Evolutionary conservation across 2,329 filamentous ascomycete genomes (phyloP).

Genomic region (Fusarium falciforme): DNA sequence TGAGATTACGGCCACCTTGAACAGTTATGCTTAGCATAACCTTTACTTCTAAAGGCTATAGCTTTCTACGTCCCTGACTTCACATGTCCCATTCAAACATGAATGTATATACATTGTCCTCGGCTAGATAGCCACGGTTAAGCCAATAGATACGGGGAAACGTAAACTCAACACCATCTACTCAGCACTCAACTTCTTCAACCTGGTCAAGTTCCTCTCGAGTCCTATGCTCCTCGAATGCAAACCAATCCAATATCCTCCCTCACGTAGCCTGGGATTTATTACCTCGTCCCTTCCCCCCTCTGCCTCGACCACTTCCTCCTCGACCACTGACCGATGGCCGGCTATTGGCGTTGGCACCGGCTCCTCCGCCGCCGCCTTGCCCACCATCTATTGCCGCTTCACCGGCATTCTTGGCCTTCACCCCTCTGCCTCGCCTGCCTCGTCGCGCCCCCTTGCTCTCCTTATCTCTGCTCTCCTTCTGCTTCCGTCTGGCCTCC

Average conservation of each 20-base stretch:
- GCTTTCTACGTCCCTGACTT: background rate
- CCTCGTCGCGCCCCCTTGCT: conserved; percentile 49
- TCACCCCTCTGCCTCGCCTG: conserved; percentile 48
- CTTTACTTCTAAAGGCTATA: background rate
- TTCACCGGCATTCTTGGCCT: conserved; percentile 39
- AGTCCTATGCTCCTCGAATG: conserved; percentile 36
- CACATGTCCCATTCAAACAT: conserved; percentile 11
- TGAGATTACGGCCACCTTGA: background rate
- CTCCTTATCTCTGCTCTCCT: conserved; percentile 54
- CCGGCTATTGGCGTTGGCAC: conserved; percentile 23
- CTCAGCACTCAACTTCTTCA: conserved; percentile 2
- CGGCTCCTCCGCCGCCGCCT: conserved; percentile 17
- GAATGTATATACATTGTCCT: conserved; percentile 24
- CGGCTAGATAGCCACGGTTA: conserved; percentile 8
- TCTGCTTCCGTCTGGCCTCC: conserved; percentile 57
- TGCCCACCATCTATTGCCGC: conserved; percentile 31
- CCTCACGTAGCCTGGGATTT: conserved; percentile 23
- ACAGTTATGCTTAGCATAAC: background rate
- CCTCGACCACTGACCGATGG: conserved; percentile 33
- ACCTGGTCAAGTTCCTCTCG: conserved; percentile 10
- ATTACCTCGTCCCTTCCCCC: conserved; percentile 37
- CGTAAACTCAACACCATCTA: background rate
- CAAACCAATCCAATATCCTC: conserved; percentile 7
- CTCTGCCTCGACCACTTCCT: conserved; percentile 38
- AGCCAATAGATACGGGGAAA: conserved; percentile 28